These are phyloP conservation scores for Suillus variegatus DNA, from an alignment of 768 basidiomycete species.

Conservation along the genomic window DNA sequence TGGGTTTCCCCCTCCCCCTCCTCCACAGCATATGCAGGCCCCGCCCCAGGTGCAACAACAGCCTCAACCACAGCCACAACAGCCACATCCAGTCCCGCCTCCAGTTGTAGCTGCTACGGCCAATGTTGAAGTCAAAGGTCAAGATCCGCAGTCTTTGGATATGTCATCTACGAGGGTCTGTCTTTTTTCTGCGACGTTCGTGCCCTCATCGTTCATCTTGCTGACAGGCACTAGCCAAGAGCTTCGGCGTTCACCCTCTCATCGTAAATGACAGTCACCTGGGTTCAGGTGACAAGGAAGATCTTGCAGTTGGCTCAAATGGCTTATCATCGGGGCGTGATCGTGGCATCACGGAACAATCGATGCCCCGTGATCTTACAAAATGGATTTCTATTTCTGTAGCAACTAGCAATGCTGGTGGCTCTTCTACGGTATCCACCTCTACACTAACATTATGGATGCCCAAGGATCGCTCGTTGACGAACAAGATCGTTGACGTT, in stretches of 20 bases:
- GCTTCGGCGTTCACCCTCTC: slow-evolving; percentile 73
- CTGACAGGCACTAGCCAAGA: slow-evolving; percentile 65
- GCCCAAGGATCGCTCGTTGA: slow-evolving; percentile 74
- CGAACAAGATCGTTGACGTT: slow-evolving; percentile 59
- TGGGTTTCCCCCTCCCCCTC: slow-evolving; percentile 45
- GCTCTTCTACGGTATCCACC: slow-evolving; percentile 18
- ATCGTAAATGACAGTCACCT: slow-evolving; percentile 70
- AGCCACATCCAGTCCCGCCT: slow-evolving; percentile 27
- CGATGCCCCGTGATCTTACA: slow-evolving; percentile 57
- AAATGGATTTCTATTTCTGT: slow-evolving; percentile 63
- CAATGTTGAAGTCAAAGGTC: slow-evolving; percentile 57
- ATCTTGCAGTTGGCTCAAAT: slow-evolving; percentile 74
- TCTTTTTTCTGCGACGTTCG: slow-evolving; percentile 5
- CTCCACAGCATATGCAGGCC: slow-evolving; percentile 38
- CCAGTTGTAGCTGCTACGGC: slow-evolving; percentile 23
- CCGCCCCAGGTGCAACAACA: slow-evolving; percentile 38
- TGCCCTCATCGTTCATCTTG: slow-evolving; percentile 12
- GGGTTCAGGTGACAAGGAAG: slow-evolving; percentile 61
- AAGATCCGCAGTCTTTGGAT: slow-evolving; percentile 79
- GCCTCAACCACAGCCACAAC: slow-evolving; percentile 37
- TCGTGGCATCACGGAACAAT: slow-evolving; percentile 52
- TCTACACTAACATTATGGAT: slow-evolving; percentile 56
- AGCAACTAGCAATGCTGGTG: slow-evolving; percentile 44
- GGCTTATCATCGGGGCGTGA: slow-evolving; percentile 73
- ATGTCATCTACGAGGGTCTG: slow-evolving; percentile 68